Base-by-base conservation (phyloP, 345 rosid species). In the Eucalyptus polybractea region DNA sequence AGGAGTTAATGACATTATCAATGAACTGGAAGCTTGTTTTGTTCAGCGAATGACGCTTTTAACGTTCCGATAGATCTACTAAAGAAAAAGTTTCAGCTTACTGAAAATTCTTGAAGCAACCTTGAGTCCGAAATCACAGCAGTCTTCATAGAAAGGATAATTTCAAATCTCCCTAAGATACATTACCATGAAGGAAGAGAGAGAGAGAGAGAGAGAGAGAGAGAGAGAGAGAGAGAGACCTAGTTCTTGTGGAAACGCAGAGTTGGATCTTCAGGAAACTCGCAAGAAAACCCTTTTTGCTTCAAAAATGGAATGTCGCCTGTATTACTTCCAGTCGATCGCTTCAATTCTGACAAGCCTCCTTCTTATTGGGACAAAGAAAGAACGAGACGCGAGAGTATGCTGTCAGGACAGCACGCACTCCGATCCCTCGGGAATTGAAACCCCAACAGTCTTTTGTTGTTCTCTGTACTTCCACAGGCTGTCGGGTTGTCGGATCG, bases 401-500 rank as follows among this genome's bases (percentile, higher is more conserved):
- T 6, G 29, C 44, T 11, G 44, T 11, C 47, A 40, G 44, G 85
- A 22, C 9, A 10, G 42, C 67, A 24, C 76, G 42, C 33, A 14
- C 31, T 42, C 17, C 29, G 31, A 53, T 58, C 72, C 93, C 94
- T 93, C 87, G 92, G 93, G 93, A 94, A 92, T 86, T 90, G 94
- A 89, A 91, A 86, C 87, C 67, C 15, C 8, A 81, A 33, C 83
- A 60, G 85, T 13, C 50, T 47, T 87, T 50, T 22, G 47, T 40
- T 40, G 47, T 22, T 76, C 85, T 40, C 42, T 21, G 85, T 21
- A 10, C 85, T 76, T 76, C 47, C 85, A 40, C 47, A 76, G 29
- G 85, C 72, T 86, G 90, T 90, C 92, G 22, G 53, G 90, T 88
- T 91, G 92, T 93, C 89, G 94, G 95, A 88, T 90, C 94, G 67